Evolutionary conservation across 768 basidiomycete species (phyloP).

Genomic region (Leccinum rimulosum): DNA sequence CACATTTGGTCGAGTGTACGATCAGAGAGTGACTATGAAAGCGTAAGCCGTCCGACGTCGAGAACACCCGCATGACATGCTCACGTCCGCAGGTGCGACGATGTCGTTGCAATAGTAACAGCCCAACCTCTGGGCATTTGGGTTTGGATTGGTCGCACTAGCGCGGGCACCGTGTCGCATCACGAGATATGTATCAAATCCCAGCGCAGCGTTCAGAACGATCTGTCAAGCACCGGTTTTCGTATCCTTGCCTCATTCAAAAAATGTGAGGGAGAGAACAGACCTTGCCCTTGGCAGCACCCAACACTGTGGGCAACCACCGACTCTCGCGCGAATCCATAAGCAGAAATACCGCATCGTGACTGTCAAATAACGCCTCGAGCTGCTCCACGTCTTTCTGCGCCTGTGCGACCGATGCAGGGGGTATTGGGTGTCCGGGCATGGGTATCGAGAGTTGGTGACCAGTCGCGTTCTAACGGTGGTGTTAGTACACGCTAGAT

Average conservation of each 20-base stretch:
- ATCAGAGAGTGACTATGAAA: conserved; percentile 64
- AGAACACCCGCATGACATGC: conserved; percentile 12
- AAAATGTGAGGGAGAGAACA: conserved; percentile 1
- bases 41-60: neutral
- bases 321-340: conserved; percentile 99
- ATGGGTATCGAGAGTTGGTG: conserved; percentile 85
- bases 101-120: conserved; percentile 99
- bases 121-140: conserved; percentile 53
- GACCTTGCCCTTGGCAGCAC: conserved; percentile 82
- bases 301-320: conserved; percentile 93
- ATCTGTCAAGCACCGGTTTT: conserved; percentile 47
- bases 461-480: conserved; percentile 72
- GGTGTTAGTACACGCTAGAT: no score
- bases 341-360: conserved; percentile 89
- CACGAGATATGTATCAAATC: conserved; percentile 94
- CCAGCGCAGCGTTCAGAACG: conserved; percentile 90
- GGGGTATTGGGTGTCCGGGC: conserved; percentile 93
- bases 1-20: conserved; percentile 99
- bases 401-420: conserved; percentile 50
- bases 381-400: conserved; percentile 69
- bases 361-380: conserved; percentile 74
- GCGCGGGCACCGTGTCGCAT: conserved; percentile 89
- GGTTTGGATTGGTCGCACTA: conserved; percentile 11
- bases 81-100: conserved; percentile 91
- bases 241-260: neutral